Evolutionary conservation across 2,329 filamentous ascomycete genomes (phyloP), one percentile per base, ranked within the genome.

Genomic region (Sporothrix globosa): DNA sequence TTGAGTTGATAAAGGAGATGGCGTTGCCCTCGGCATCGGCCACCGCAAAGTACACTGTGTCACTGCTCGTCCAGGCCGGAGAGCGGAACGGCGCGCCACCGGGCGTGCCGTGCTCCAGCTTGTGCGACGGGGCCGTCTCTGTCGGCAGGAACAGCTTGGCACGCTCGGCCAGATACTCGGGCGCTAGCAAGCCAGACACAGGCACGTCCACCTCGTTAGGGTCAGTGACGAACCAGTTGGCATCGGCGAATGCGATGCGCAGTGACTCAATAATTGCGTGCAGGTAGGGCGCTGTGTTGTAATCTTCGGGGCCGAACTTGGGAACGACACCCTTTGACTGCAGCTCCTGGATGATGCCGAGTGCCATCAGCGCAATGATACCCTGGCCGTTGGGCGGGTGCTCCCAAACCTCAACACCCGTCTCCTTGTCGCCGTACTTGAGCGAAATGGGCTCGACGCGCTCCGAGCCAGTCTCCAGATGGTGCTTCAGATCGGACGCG

Each of bases 321-420:
- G 91, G 89, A 71, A 98, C 93, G 75, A 88, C 88, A 52, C 90
- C 91, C 19, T 85, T 83, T 71, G 88, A 87, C 80, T 97, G 92
- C 1, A 98, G 85, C 77, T 94, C 89, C 78, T 97, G 90, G 65
- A 99, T 83, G 74, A 98, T 97, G 1, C 96, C 96, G 0, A 99
- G 84, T 0, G 96, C 92, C 90, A 98, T 97, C 44, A 98, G 83
- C 0, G 96, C 96, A 2, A 98, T 92, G 74, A 98, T 94, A 1
- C 96, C 96, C 80, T 98, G 96, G 0, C 96, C 94, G 76, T 98
- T 98, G 10, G 96, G 96, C 48, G 95, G 94, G 78, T 98, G 95
- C 77, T 99, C 96, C 95, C 95, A 98, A 0, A 99, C 83, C 77
- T 97, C 90, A 54, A 97, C 86, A 11, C 89, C 88, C 14, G 83